Evolutionary conservation across 345 rosid genomes (phyloP).

Genomic region (Arabidopsis suecica): DNA sequence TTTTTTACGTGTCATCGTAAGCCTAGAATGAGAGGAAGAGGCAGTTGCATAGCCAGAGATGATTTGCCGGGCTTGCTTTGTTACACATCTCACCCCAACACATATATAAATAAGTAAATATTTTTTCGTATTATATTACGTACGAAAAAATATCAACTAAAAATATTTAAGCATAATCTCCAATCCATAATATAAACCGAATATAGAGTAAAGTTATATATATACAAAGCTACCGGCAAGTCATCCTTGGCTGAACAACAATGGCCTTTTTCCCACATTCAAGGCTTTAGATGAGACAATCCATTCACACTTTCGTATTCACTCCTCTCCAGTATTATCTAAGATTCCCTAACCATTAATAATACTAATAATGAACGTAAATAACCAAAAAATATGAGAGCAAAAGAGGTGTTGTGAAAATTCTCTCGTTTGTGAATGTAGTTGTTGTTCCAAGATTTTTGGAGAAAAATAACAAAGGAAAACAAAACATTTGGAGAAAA

Average conservation of each 20-base stretch:
- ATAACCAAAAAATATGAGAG: background rate
- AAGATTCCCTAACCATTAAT: background rate
- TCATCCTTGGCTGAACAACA: conserved; percentile 42
- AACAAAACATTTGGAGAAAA: conserved; percentile 14
- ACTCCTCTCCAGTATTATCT: background rate
- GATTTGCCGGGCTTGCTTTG: conserved; percentile 29
- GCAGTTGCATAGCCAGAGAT: conserved; percentile 31
- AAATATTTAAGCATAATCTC: background rate
- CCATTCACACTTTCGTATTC: background rate
- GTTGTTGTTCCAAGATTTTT: background rate
- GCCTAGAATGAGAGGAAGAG: conserved; percentile 39
- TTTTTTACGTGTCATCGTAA: conserved; percentile 13
- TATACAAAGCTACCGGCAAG: conserved; percentile 33
- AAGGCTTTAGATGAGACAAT: conserved; percentile 25
- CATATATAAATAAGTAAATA: background rate
- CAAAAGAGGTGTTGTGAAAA: conserved; percentile 6
- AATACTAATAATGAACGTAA: background rate
- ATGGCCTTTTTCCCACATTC: conserved; percentile 34
- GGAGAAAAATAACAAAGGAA: background rate
- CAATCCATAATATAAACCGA: background rate
- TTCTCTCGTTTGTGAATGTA: conserved; percentile 3
- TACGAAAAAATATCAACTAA: background rate
- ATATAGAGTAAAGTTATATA: background rate
- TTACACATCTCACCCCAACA: background rate
- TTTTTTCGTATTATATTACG: background rate